Percentiles rank a stretch among this genome's conserved stretches.
Conservation (phyloP, 176 grass and related monocot species). For the Zoysia pacifica region DNA sequence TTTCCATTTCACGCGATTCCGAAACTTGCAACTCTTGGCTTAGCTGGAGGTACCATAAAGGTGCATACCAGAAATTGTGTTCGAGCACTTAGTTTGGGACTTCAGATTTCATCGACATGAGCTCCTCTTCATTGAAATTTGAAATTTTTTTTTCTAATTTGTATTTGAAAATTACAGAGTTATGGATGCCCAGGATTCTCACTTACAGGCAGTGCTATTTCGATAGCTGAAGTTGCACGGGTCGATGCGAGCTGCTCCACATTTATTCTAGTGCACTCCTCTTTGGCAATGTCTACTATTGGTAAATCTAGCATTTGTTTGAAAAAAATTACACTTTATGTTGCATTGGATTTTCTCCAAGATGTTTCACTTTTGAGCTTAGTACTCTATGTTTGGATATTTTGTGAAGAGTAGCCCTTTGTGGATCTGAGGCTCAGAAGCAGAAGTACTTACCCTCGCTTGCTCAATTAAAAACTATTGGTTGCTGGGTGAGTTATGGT, state of each 20-base stretch:
- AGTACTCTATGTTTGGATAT: constrained; percentile 7
- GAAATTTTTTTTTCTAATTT: neutral
- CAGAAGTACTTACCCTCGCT: constrained; percentile 82
- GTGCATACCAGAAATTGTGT: constrained; percentile 27
- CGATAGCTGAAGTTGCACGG: constrained; percentile 78
- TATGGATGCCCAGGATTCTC: constrained; percentile 85
- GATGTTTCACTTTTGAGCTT: neutral
- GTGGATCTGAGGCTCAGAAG: constrained; percentile 96
- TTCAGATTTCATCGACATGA: neutral
- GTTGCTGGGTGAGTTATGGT: constrained; percentile 79
- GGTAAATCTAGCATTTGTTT: constrained; percentile 45
- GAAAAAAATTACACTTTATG: neutral
- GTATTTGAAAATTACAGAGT: constrained; percentile 44
- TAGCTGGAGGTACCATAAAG: constrained; percentile 78
- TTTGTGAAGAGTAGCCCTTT: constrained; percentile 59
- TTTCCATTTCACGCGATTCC: constrained; percentile 82
- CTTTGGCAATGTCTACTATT: constrained; percentile 80
- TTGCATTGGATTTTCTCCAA: neutral
- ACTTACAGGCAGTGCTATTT: constrained; percentile 63
- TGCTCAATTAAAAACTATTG: constrained; percentile 59
- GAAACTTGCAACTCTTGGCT: constrained; percentile 60
- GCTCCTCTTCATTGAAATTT: neutral
- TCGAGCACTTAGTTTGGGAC: constrained; percentile 2
- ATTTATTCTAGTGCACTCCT: constrained; percentile 90
- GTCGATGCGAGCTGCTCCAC: constrained; percentile 94